Evolutionary conservation across 1,139 yeast species (phyloP).

Genomic region (Taiozyma onychis): DNA sequence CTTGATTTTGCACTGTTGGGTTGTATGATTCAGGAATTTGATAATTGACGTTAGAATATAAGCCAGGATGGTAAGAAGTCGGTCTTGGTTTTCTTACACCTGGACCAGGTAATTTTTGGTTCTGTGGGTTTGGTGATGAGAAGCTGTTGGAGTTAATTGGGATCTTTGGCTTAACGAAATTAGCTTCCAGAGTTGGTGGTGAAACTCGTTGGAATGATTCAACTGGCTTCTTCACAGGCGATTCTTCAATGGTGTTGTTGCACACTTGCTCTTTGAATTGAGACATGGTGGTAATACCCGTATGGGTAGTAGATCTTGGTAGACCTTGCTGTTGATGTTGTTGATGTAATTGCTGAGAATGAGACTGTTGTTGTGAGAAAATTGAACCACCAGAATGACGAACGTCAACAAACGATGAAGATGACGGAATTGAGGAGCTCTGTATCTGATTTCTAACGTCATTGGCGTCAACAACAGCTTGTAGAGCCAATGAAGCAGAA

Average conservation of each 20-base stretch:
- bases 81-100: conserved; percentile 64
- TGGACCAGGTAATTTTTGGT: conserved; percentile 23
- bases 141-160: conserved; percentile 17
- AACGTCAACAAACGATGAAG: conserved; percentile 25
- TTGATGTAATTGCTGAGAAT: conserved; percentile 19
- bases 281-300: conserved; percentile 26
- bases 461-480: conserved; percentile 60
- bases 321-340: conserved; percentile 24
- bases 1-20: neutral
- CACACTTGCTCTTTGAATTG: conserved; percentile 9
- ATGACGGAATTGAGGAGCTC: conserved; percentile 25
- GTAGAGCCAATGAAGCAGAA: conserved; percentile 58
- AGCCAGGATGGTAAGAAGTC: conserved; percentile 69
- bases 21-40: neutral
- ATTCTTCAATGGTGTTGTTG: conserved; percentile 39
- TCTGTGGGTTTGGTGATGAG: conserved; percentile 11
- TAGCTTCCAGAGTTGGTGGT: neutral
- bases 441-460: conserved; percentile 32
- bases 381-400: conserved; percentile 11
- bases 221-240: conserved; percentile 28
- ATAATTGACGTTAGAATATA: conserved; percentile 22
- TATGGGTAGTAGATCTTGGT: conserved; percentile 40
- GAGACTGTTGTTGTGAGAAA: conserved; percentile 11
- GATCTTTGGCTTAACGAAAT: conserved; percentile 19
- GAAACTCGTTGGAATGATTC: conserved; percentile 1